Percentiles rank a stretch among this genome's conserved stretches.
These are phyloP conservation scores for Bipolaris sorokiniana DNA, from an alignment of 2,329 filamentous ascomycete genomes.

Conservation along the genomic window DNA sequence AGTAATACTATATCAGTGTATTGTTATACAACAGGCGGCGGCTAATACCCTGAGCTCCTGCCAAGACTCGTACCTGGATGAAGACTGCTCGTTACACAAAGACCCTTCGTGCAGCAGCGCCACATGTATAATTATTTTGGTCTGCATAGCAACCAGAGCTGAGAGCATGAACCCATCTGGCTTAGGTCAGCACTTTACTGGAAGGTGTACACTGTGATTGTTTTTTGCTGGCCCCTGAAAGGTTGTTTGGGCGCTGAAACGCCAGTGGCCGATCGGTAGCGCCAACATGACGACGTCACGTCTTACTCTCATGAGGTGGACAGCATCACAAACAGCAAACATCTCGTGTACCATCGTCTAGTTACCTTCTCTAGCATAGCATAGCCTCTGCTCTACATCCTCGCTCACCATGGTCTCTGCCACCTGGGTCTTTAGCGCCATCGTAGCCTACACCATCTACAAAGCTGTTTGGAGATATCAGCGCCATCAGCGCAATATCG, in stretches of 20 bases:
- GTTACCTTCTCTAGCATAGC: background rate
- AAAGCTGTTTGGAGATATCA: constrained; percentile 44
- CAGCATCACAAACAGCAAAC: constrained; percentile 11
- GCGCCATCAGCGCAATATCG: constrained; percentile 50
- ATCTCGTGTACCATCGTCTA: background rate
- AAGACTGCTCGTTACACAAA: background rate
- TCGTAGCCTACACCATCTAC: constrained; percentile 40
- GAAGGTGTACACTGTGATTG: background rate
- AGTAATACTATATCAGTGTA: background rate
- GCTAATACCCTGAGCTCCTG: background rate
- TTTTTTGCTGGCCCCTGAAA: background rate
- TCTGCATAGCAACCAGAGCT: background rate
- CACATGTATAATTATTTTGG: background rate
- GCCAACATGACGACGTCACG: constrained; percentile 33
- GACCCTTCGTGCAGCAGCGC: background rate
- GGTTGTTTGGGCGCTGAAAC: constrained; percentile 34
- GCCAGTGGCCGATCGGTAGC: constrained; percentile 28
- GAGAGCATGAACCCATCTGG: background rate
- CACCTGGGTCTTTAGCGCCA: constrained; percentile 32
- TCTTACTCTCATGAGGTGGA: constrained; percentile 12
- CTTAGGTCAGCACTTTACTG: background rate
- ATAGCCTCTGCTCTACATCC: background rate
- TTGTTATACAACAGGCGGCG: background rate
- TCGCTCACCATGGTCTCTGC: constrained; percentile 16
- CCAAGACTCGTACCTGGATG: constrained; percentile 2